These are phyloP conservation scores for Simplicillium aogashimaense DNA, from an alignment of 2,329 filamentous ascomycete species.

Conservation along the genomic window DNA sequence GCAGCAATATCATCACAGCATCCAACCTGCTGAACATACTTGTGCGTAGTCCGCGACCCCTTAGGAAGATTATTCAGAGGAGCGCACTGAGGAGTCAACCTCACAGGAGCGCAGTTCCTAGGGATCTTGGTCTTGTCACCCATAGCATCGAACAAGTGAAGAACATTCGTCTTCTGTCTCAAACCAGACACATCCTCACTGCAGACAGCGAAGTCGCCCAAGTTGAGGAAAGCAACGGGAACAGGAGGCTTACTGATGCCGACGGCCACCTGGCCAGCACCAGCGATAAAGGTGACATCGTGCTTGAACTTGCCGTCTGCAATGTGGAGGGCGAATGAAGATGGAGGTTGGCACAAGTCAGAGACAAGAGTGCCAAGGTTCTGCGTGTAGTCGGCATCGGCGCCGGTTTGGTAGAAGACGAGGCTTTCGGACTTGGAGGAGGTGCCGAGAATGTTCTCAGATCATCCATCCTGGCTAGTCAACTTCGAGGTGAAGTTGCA, in stretches of 20 bases:
- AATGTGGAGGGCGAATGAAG: conserved; percentile 20
- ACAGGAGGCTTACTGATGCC: conserved; percentile 16
- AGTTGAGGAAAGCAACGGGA: conserved; percentile 14
- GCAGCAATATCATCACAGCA: conserved; percentile 24
- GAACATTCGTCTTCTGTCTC: conserved; percentile 14
- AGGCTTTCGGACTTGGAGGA: conserved; percentile 8
- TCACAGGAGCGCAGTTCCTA: conserved; percentile 23
- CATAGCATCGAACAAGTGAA: conserved; percentile 18
- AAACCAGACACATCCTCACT: conserved; percentile 22
- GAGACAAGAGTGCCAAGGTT: conserved; percentile 18
- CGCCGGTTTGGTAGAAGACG: conserved; percentile 33
- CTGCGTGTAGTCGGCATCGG: conserved; percentile 17
- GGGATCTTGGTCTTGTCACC: conserved; percentile 14
- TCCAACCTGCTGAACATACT: conserved; percentile 16
- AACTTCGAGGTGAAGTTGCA: conserved; percentile 23
- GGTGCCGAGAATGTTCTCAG: conserved; percentile 21
- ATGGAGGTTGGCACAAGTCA: conserved; percentile 21
- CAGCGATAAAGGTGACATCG: conserved; percentile 9
- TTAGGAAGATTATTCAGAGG: conserved; percentile 17
- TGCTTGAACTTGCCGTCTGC: conserved; percentile 17
- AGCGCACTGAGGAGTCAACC: conserved; percentile 26
- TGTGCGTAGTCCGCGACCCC: conserved; percentile 19
- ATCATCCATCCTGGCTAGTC: too few species aligned
- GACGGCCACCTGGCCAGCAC: conserved; percentile 17
- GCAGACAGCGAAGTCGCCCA: conserved; percentile 26